phyloP scores from a whole-genome alignment of 192 early-diverging fungal genomes.

The Coemansia sp. region DNA sequence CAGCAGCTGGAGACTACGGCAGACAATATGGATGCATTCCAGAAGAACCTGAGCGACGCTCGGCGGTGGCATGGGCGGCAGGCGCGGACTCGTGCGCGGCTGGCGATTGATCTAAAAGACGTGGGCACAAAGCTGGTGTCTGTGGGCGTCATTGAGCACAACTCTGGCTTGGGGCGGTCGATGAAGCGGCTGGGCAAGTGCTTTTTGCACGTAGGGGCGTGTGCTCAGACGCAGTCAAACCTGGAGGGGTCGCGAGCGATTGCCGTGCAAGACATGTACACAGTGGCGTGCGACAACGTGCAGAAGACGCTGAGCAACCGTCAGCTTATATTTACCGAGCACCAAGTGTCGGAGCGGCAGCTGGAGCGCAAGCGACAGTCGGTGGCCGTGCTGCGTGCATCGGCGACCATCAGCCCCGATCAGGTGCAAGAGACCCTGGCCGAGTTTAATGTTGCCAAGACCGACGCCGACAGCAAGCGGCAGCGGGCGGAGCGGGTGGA shows the following conservation, averaged over 20 bases:
- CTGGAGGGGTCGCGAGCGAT: constrained; percentile 48
- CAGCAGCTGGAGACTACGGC: constrained; percentile 34
- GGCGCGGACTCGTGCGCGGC: constrained; percentile 40
- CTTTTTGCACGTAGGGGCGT: constrained; percentile 30
- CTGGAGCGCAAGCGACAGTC: constrained; percentile 53
- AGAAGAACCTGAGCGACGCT: constrained; percentile 25
- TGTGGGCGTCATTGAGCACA: constrained; percentile 41
- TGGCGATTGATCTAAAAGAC: constrained; percentile 28
- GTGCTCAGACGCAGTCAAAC: constrained; percentile 43
- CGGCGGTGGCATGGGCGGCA: constrained; percentile 51
- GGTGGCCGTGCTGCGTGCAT: constrained; percentile 48
- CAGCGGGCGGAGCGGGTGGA: constrained; percentile 47
- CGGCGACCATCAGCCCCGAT: constrained; percentile 42
- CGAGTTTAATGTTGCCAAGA: constrained; percentile 44
- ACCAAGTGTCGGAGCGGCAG: constrained; percentile 49
- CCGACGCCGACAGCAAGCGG: constrained; percentile 42
- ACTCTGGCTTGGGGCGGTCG: constrained; percentile 23
- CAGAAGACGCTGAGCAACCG: constrained; percentile 45
- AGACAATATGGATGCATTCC: constrained; percentile 37
- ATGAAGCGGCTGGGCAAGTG: constrained; percentile 50
- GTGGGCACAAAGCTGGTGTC: constrained; percentile 45
- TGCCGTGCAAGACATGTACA: constrained; percentile 38
- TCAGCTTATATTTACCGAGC: constrained; percentile 51
- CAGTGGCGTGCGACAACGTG: constrained; percentile 36
- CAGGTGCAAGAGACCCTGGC: constrained; percentile 47